Evolutionary conservation across 1,284 basidiomycete species (phyloP).

Genomic region (Rhodotorula sp.): DNA sequence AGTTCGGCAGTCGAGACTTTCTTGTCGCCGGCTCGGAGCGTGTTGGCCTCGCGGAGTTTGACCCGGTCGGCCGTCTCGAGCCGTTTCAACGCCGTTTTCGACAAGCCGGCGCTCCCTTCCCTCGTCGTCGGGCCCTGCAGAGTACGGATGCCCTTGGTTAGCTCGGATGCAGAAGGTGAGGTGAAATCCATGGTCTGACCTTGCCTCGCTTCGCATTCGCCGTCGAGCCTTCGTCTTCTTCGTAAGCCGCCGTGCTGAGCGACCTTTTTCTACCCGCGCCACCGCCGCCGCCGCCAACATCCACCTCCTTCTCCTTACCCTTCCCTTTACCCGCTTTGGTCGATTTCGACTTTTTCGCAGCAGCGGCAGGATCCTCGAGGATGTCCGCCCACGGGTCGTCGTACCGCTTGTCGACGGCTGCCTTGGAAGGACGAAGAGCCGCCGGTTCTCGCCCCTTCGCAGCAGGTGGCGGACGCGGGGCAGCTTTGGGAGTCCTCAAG

Average conservation of each 20-base stretch:
- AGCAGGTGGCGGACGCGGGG: no score
- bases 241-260: not conserved
- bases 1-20: slow-evolving; percentile 27
- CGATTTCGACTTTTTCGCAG: not conserved
- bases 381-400: slow-evolving; percentile 13
- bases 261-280: slow-evolving; percentile 3
- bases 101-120: not conserved
- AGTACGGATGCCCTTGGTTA: not conserved
- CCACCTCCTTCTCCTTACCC: slow-evolving; percentile 7
- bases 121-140: not conserved
- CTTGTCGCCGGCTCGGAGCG: slow-evolving; percentile 28
- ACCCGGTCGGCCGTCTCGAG: slow-evolving; percentile 26
- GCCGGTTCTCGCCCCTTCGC: not conserved
- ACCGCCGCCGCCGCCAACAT: not conserved
- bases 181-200: not conserved
- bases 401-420: not conserved
- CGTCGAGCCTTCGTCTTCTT: not conserved
- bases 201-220: not conserved
- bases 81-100: slow-evolving; percentile 20
- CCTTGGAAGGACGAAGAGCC: not conserved
- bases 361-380: not conserved
- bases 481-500: not conserved
- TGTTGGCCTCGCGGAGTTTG: slow-evolving; percentile 27
- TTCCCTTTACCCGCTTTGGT: not conserved
- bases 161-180: not conserved